Conservation (phyloP, 2,329 filamentous ascomycete species). For the Saccharata proteae region DNA sequence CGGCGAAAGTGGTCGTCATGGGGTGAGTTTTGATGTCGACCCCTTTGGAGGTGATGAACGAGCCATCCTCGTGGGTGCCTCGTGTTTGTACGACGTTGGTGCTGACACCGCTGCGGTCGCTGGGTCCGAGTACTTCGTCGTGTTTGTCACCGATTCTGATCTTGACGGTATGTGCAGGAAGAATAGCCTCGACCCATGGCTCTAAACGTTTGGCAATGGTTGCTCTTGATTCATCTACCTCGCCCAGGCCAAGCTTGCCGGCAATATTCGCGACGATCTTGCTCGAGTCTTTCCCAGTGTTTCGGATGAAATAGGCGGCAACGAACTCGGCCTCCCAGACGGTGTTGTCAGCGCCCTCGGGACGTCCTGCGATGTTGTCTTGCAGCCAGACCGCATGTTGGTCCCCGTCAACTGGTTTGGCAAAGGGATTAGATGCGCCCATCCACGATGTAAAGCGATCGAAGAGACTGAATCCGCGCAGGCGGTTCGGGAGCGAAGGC, state of each 20-base stretch:
- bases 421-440: slow-evolving; percentile 27
- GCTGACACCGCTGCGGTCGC: slow-evolving; percentile 60
- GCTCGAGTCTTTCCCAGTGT: slow-evolving; percentile 54
- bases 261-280: slow-evolving; percentile 60
- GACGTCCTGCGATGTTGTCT: slow-evolving; percentile 73
- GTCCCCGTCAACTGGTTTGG: slow-evolving; percentile 40
- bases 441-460: slow-evolving; percentile 28
- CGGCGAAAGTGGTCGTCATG: slow-evolving; percentile 63
- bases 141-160: slow-evolving; percentile 42
- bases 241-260: slow-evolving; percentile 51
- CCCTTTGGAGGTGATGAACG: slow-evolving; percentile 19
- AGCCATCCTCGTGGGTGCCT: slow-evolving; percentile 24
- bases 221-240: slow-evolving; percentile 36
- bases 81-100: slow-evolving; percentile 47
- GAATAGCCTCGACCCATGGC: slow-evolving; percentile 67
- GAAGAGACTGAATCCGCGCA: slow-evolving; percentile 21
- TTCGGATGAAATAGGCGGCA: slow-evolving; percentile 64
- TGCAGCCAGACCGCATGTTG: slow-evolving; percentile 74
- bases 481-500: slow-evolving; percentile 21
- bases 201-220: slow-evolving; percentile 57
- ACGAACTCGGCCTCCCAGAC: slow-evolving; percentile 75
- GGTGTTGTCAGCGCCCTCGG: slow-evolving; percentile 22
- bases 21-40: slow-evolving; percentile 31
- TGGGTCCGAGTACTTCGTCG: slow-evolving; percentile 46
- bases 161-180: slow-evolving; percentile 57